Percentiles rank a stretch among this genome's conserved stretches.
Conservation (phyloP, 306 rosid species). For the Pueraria montana region DNA sequence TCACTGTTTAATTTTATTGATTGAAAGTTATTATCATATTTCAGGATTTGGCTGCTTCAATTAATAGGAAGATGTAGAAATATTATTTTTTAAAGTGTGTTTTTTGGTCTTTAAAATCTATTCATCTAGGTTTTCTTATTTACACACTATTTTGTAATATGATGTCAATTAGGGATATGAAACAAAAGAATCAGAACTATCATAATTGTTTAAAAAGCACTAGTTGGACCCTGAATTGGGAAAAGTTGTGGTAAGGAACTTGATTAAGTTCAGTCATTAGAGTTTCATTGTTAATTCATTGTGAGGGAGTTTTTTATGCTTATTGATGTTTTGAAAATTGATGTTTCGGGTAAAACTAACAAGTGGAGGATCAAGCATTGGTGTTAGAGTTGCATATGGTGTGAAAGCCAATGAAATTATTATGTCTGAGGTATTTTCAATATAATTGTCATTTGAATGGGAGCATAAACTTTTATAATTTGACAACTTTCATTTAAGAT, state of each 20-base stretch:
- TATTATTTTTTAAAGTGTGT: constrained; percentile 18
- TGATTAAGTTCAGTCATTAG: constrained; percentile 45
- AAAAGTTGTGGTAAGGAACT: constrained; percentile 88
- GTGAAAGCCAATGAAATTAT: constrained; percentile 77
- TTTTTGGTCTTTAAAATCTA: neutral
- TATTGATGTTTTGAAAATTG: constrained; percentile 24
- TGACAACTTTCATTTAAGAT: constrained; percentile 19
- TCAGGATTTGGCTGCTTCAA: constrained; percentile 63
- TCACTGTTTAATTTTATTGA: constrained; percentile 24
- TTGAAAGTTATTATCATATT: constrained; percentile 26
- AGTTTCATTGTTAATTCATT: constrained; percentile 24
- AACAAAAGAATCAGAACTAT: constrained; percentile 66
- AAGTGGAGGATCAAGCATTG: constrained; percentile 95
- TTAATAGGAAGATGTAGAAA: constrained; percentile 59
- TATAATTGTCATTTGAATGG: constrained; percentile 26
- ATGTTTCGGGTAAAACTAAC: constrained; percentile 85
- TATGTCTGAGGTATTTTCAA: constrained; percentile 70
- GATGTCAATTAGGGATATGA: constrained; percentile 66
- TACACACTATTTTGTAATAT: constrained; percentile 38
- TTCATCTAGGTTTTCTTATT: constrained; percentile 5
- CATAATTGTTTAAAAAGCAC: constrained; percentile 77
- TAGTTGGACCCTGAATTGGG: constrained; percentile 75
- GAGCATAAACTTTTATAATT: neutral
- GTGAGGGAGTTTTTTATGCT: constrained; percentile 37
- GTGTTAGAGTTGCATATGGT: constrained; percentile 92